Conservation (phyloP, 768 basidiomycete species). For the Russula griseocarnosa region DNA sequence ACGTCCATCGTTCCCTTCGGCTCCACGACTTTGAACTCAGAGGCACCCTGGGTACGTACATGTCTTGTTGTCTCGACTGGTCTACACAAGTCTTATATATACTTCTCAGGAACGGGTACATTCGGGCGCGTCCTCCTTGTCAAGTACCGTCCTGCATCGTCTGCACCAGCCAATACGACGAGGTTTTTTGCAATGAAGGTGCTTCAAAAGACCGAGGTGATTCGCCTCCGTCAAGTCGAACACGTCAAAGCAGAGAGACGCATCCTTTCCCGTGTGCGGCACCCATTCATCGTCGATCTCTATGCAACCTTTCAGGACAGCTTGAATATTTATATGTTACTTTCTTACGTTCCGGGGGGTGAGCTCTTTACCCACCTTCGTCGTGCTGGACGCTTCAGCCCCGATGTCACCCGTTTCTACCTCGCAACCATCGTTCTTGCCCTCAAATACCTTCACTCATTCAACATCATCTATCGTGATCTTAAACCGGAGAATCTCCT, state of each 20-base stretch:
- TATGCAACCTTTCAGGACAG: slow-evolving; percentile 95
- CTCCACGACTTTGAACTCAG: slow-evolving; percentile 79
- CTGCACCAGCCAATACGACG: slow-evolving; percentile 46
- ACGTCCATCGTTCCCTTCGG: slow-evolving; percentile 54
- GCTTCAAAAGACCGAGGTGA: slow-evolving; percentile 78
- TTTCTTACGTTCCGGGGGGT: slow-evolving; percentile 94
- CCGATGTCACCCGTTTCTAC: slow-evolving; percentile 98
- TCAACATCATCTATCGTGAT: slow-evolving; percentile 98
- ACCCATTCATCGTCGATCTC: slow-evolving; percentile 96
- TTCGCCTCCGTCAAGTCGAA: slow-evolving; percentile 90
- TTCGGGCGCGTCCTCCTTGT: slow-evolving; percentile 93
- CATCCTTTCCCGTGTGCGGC: slow-evolving; percentile 86
- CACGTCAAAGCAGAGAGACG: slow-evolving; percentile 96
- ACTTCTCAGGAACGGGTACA: slow-evolving; percentile 78
- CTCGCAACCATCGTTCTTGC: slow-evolving; percentile 94
- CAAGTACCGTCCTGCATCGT: slow-evolving; percentile 53
- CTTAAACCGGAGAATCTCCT: slow-evolving; percentile 99
- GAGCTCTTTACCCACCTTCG: slow-evolving; percentile 97
- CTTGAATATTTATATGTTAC: slow-evolving; percentile 95
- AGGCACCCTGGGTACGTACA: slow-evolving; percentile 62
- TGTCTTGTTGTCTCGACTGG: not conserved
- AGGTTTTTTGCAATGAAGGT: slow-evolving; percentile 85
- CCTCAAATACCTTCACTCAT: slow-evolving; percentile 89
- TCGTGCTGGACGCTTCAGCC: slow-evolving; percentile 89
- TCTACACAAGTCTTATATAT: not conserved